Base-by-base conservation (phyloP, 345 rosid genomes). In the Salix purpurea region DNA sequence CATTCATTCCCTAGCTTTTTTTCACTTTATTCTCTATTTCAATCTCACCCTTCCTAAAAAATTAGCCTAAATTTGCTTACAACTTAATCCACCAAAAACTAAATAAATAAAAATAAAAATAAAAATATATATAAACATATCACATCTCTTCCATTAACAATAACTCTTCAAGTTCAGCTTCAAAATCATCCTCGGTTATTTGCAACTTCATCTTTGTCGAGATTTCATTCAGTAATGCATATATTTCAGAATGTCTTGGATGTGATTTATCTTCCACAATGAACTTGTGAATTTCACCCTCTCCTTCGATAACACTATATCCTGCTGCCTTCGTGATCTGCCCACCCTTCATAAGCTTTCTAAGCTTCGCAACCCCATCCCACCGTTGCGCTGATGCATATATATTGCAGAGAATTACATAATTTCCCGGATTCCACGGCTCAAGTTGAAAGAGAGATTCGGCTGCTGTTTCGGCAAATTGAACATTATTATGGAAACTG, bases 371-470 rank as follows among this genome's bases (percentile, higher is more conserved):
- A 69, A 93, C 97, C 68, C 88, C 91, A 74, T 88, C 90, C 94
- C 93, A 91, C 34, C 42, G 52, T 65, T 92, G 86, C 0, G 81
- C 80, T 0, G 83, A 82, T 1, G 94, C 98, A 36, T 93, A 90
- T 34, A 91, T 85, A 79, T 90, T 90, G 28, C 97, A 90, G 74
- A 90, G 91, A 72, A 90, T 88, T 14, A 90, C 97, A 69, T 77
- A 89, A 84, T 89, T 93, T 50, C 94, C 97, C 0, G 98, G 91
- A 79, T 90, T 93, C 85, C 90, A 86, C 23, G 92, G 94, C 77
- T 93, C 93, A 12, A 93, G 88, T 84, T 87, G 80, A 80, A 86
- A 84, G 74, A 91, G 88, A 48, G 83, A 82, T 70, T 83, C 84
- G 6, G 85, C 91, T 65, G 97, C 97, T 84, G 81, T 82, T 85